Percentiles rank a stretch among this genome's conserved stretches.
phyloP scores from a whole-genome alignment of 352 stramenopile species.

The Globisporangium nunn region DNA sequence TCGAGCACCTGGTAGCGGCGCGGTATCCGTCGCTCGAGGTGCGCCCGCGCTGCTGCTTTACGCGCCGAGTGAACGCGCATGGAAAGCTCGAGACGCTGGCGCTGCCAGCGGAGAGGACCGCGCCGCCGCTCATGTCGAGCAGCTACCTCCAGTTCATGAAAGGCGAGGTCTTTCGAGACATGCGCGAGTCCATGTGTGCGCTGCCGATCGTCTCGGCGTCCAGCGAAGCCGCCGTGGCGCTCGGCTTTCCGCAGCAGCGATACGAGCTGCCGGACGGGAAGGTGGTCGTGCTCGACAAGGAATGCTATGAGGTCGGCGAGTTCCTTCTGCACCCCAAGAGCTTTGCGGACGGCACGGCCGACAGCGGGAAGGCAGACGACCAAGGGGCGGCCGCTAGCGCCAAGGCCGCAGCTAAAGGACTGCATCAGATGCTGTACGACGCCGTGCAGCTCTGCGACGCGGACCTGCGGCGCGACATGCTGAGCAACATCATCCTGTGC shows the following conservation, averaged over 20 bases:
- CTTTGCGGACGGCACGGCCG: conserved; percentile 22
- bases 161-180: conserved; percentile 64
- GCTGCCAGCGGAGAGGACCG: conserved; percentile 28
- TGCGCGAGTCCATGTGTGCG: conserved; percentile 56
- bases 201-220: conserved; percentile 43
- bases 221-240: conserved; percentile 18
- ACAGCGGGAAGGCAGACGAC: conserved; percentile 13
- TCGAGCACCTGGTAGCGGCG: conserved; percentile 53
- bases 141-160: conserved; percentile 75
- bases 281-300: conserved; percentile 46
- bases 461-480: conserved; percentile 77
- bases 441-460: conserved; percentile 77
- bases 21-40: conserved; percentile 34
- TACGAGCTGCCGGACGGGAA: conserved; percentile 84
- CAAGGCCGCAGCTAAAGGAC: conserved; percentile 49
- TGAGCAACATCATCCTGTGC: conserved; percentile 85
- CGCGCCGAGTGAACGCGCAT: conserved; percentile 37
- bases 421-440: conserved; percentile 80
- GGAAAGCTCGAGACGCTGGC: conserved; percentile 53
- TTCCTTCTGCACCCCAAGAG: conserved; percentile 63
- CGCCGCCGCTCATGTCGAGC: conserved; percentile 39
- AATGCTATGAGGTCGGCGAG: conserved; percentile 71
- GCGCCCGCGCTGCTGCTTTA: conserved; percentile 62
- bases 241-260: conserved; percentile 18
- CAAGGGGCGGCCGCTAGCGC: conserved; percentile 41